Conservation (phyloP, 768 basidiomycete species). For the Clathrus columnatus region DNA sequence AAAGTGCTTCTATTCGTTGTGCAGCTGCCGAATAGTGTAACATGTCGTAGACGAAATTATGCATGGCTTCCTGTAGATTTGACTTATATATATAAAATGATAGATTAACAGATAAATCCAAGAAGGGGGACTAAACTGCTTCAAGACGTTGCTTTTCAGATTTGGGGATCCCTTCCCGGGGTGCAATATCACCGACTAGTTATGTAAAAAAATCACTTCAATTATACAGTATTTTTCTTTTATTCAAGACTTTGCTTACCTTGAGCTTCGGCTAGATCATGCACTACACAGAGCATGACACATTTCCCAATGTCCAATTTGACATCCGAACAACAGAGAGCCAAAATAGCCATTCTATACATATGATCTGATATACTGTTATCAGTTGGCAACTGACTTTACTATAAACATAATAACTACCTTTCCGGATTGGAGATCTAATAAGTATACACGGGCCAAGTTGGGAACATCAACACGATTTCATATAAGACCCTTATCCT, state of each 20-base stretch:
- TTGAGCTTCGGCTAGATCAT: constrained; percentile 95
- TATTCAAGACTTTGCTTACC: constrained; percentile 37
- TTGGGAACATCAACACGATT: neutral
- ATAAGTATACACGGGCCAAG: neutral
- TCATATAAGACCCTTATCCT: too few species aligned
- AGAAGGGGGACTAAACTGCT: constrained; percentile 33
- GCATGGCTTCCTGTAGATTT: constrained; percentile 67
- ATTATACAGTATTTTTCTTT: too few species aligned
- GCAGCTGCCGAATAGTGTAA: constrained; percentile 67
- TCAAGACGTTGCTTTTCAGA: constrained; percentile 73
- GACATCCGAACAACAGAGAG: constrained; percentile 76
- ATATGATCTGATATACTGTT: constrained; percentile 89
- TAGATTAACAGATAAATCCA: neutral
- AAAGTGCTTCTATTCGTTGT: constrained; percentile 56
- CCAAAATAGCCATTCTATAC: constrained; percentile 94
- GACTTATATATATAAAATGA: neutral
- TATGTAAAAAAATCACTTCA: neutral
- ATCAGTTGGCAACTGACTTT: neutral
- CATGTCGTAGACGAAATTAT: constrained; percentile 84
- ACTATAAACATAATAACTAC: constrained; percentile 29
- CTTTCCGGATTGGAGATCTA: constrained; percentile 83
- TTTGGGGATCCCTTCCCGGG: constrained; percentile 77
- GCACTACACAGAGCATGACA: constrained; percentile 84
- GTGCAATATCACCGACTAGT: constrained; percentile 88
- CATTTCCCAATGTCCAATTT: constrained; percentile 69